Base-by-base conservation (phyloP, 2,329 filamentous ascomycete genomes). In the Talaromyces sp. region DNA sequence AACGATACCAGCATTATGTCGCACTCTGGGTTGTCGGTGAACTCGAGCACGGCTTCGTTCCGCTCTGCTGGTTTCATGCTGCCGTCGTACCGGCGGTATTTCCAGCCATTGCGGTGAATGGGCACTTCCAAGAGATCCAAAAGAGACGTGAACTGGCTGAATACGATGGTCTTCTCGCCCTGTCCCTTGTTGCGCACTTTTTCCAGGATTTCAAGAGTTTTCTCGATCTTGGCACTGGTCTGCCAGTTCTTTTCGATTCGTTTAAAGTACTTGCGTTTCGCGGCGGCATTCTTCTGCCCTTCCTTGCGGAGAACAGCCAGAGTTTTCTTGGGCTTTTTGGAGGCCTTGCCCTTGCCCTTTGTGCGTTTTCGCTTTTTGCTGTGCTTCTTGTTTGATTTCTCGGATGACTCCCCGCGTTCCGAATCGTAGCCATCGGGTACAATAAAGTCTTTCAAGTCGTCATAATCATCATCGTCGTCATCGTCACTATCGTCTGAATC, bases 71-170 rank as follows among this genome's bases (percentile, higher is more conserved):
- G 81, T 27, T 79, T 83, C 89, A 93, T 92, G 66, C 83, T 84
- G 32, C 90, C 90, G 65, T 93, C 90, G 71, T 92, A 93, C 43
- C 90, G 88, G 54, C 83, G 81, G 68, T 87, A 89, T 32, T 77
- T 76, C 69, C 84, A 81, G 19, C 80, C 79, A 56, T 81, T 77
- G n/a, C 82, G 77, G 59, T 79, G 77, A 63, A 93, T 84, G 0
- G 89, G 87, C 5, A 93, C 82, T 73, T 93, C 89, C 17, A 93
- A 78, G 5, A 93, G 80, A 72, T 93, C 90, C 2, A 95, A 84
- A 19, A 93, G 80, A 0, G 89, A 86, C 0, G 90, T 93, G 77
- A 90, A 95, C 67, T 92, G 89, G 60, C 86, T 90, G 77, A 95
- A 95, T 64, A 95, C 83, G 58, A 95, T 88, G 0, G 88, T 90